Evolutionary conservation across 2,329 filamentous ascomycete genomes (phyloP).

Genomic region (Huntiella bhutanensis): DNA sequence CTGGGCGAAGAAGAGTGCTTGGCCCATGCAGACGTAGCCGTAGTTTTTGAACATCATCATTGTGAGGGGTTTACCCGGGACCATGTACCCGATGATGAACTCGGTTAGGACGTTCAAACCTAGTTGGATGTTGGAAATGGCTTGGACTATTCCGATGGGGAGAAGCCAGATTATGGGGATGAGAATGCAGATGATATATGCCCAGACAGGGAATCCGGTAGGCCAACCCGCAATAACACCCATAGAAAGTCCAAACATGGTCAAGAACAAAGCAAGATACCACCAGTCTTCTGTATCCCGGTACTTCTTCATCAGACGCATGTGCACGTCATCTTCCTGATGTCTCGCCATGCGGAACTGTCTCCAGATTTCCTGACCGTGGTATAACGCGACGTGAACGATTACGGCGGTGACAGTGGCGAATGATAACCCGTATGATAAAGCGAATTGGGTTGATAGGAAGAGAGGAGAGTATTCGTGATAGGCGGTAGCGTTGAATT

Average conservation of each 20-base stretch:
- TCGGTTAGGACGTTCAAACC: conserved; percentile 56
- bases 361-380: conserved; percentile 34
- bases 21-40: conserved; percentile 48
- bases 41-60: conserved; percentile 69
- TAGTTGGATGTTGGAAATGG: conserved; percentile 42
- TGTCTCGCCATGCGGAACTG: conserved; percentile 35
- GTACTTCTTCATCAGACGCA: conserved; percentile 43
- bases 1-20: conserved; percentile 45
- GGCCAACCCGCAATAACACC: conserved; percentile 35
- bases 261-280: conserved; percentile 32
- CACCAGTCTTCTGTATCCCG: conserved; percentile 40
- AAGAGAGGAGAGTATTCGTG: conserved; percentile 40
- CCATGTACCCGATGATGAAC: conserved; percentile 54
- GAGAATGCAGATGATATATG: conserved; percentile 35
- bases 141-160: conserved; percentile 42
- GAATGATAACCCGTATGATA: conserved; percentile 45
- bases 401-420: conserved; percentile 45
- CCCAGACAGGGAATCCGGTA: conserved; percentile 39
- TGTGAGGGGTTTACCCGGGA: conserved; percentile 48
- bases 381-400: conserved; percentile 35
- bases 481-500: conserved; percentile 33
- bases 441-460: conserved; percentile 40
- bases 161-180: conserved; percentile 40
- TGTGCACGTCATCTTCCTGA: conserved; percentile 40
- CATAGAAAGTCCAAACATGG: conserved; percentile 36